Base-by-base conservation (phyloP, 108 stramenopile species). In the Nannochloropsis oceanica region DNA sequence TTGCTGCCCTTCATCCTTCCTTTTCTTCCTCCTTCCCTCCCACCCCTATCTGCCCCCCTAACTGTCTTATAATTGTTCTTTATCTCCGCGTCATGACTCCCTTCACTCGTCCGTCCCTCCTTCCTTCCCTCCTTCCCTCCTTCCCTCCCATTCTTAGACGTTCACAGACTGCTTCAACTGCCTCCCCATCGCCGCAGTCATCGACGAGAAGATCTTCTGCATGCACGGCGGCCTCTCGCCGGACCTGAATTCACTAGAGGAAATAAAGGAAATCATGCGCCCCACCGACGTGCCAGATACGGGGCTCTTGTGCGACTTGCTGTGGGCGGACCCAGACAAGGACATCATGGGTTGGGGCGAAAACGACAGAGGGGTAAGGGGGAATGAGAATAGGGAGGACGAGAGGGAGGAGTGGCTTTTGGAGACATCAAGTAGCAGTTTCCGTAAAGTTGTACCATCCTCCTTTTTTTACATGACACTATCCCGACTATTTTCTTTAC, bases 101-200 rank as follows among this genome's bases (percentile, higher is more conserved):
- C n/a, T n/a, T n/a, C n/a, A n/a, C n/a, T n/a, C n/a, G n/a, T n/a
- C n/a, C n/a, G n/a, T n/a, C n/a, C n/a, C n/a, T 34, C 34, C 34
- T 5, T 34, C 34, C 34, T 3, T 5, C 5, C 34, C 2, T 73
- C 22, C 59, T 5, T n/a, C 59, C 59, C 59, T 73, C 59, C 59
- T n/a, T 73, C 59, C n/a, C 59, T 18, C 59, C n/a, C 59, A 7
- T n/a, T 7, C 59, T n/a, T 10, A 73, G 93, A 98, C 97, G 13
- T 98, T 99, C 91, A 98, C 99, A 24, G 99, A 98, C 89, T 98
- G 97, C 91, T 99, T 99, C 93, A 99, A 99, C 89, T 99, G 99
- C 88, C 96, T 99, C 34, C 99, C 99, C 27, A 97, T 98, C 85
- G 96, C 97, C 22, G 99, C 97, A 25, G 96, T 98, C 83, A 95